Conservation (phyloP, 2,329 filamentous ascomycete species). For the Elsinoe necatrix region DNA sequence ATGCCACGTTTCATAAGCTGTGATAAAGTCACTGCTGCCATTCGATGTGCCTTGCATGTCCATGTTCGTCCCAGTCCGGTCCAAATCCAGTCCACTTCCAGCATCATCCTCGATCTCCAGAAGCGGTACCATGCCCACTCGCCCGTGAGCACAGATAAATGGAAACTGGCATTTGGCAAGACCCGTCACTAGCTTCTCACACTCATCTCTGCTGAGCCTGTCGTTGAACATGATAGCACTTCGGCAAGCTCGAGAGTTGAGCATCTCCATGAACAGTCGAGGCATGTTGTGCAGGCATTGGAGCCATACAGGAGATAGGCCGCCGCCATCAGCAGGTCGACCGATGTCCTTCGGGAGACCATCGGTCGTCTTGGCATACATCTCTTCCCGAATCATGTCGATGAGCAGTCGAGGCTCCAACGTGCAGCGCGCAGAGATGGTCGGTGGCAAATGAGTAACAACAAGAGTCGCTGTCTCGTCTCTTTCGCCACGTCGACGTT, state of each 20-base stretch:
- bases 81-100: neutral
- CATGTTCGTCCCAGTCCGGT: neutral
- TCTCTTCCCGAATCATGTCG: slow-evolving; percentile 64
- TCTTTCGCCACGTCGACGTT: neutral
- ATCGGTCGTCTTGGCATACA: slow-evolving; percentile 48
- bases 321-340: neutral
- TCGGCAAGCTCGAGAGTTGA: slow-evolving; percentile 68
- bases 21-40: neutral
- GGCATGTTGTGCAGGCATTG: slow-evolving; percentile 61
- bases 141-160: slow-evolving; percentile 76
- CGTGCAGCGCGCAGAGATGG: slow-evolving; percentile 68
- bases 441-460: slow-evolving; percentile 56
- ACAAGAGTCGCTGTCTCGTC: slow-evolving; percentile 21
- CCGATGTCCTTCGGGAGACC: neutral
- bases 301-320: slow-evolving; percentile 43
- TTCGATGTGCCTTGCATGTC: neutral
- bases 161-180: slow-evolving; percentile 62
- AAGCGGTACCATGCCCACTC: slow-evolving; percentile 43
- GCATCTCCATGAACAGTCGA: slow-evolving; percentile 62
- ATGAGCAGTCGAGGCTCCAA: slow-evolving; percentile 63
- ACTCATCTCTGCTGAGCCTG: slow-evolving; percentile 49
- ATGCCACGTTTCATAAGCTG: slow-evolving; percentile 11
- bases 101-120: slow-evolving; percentile 22
- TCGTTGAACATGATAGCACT: slow-evolving; percentile 88
- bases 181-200: slow-evolving; percentile 46